Conservation (phyloP, 495 filamentous ascomycete species). For the Hyaloscypha finlandica region DNA sequence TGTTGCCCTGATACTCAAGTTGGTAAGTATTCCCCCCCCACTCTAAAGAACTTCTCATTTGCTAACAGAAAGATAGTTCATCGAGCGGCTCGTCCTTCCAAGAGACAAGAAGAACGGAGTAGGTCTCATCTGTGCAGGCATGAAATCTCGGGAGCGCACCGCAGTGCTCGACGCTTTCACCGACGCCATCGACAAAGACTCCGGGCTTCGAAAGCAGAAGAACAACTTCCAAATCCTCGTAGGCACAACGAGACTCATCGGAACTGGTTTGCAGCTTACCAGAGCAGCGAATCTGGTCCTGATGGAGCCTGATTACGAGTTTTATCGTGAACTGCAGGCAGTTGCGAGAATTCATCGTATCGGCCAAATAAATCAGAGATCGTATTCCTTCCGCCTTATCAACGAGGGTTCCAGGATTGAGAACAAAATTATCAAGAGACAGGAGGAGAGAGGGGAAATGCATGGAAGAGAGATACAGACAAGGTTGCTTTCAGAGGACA, state of each 20-base stretch:
- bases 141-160: not conserved
- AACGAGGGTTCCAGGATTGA: slow-evolving; percentile 3
- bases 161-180: slow-evolving; percentile 17
- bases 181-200: not conserved
- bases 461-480: not conserved
- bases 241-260: slow-evolving; percentile 16
- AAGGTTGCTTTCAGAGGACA: not conserved
- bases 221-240: slow-evolving; percentile 16
- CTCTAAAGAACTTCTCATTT: too few relatives aligned
- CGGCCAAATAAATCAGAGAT: slow-evolving; percentile 6
- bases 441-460: not conserved
- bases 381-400: slow-evolving; percentile 14
- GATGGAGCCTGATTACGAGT: slow-evolving; percentile 18
- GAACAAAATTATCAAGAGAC: slow-evolving; percentile 5
- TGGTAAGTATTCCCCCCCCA: slow-evolving; percentile 5
- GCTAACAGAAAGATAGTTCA: slow-evolving; percentile 10
- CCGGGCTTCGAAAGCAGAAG: slow-evolving; percentile 6
- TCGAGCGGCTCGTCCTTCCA: slow-evolving; percentile 5
- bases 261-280: slow-evolving; percentile 15
- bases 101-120: not conserved
- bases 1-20: slow-evolving; percentile 18
- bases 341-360: slow-evolving; percentile 15
- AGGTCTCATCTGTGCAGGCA: slow-evolving; percentile 4
- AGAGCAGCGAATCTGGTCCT: slow-evolving; percentile 5
- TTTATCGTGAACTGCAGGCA: slow-evolving; percentile 7